phyloP scores from a whole-genome alignment of 805 yeast species.

The Cyberlindnera euphorbiiphila region DNA sequence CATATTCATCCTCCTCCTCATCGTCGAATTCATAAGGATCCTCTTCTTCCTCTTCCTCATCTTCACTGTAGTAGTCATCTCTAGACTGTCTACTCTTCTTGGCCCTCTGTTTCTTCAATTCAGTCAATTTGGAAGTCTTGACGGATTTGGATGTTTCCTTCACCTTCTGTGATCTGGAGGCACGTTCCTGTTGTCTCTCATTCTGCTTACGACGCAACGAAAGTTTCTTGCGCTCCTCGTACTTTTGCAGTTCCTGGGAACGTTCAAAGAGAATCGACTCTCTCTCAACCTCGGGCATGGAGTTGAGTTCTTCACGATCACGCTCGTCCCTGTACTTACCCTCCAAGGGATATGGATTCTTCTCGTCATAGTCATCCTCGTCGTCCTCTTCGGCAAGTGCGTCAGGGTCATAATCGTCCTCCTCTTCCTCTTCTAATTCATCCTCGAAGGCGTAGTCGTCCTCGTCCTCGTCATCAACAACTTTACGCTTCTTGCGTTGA shows the following conservation, averaged over 20 bases:
- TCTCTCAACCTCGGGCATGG: conserved; percentile 87
- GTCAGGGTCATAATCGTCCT: conserved; percentile 41
- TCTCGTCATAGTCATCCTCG: conserved; percentile 37
- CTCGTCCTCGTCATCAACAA: conserved; percentile 19
- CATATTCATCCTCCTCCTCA: conserved; percentile 43
- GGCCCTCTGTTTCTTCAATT: conserved; percentile 72
- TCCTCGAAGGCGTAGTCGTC: conserved; percentile 25
- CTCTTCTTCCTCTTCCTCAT: conserved; percentile 38
- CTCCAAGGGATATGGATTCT: conserved; percentile 88
- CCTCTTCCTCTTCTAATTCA: conserved; percentile 36
- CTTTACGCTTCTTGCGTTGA: conserved; percentile 28
- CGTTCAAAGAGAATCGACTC: conserved; percentile 91
- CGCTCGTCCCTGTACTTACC: conserved; percentile 83
- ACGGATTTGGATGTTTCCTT: conserved; percentile 31
- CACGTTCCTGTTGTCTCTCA: conserved; percentile 36
- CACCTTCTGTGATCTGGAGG: conserved; percentile 29
- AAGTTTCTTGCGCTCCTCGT: conserved; percentile 76
- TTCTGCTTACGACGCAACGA: conserved; percentile 74
- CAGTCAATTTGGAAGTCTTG: conserved; percentile 55
- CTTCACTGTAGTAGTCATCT: conserved; percentile 42
- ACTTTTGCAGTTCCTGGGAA: conserved; percentile 85
- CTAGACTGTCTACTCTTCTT: conserved; percentile 44
- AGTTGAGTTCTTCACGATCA: conserved; percentile 61
- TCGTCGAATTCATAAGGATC: conserved; percentile 37
- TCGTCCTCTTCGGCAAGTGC: conserved; percentile 35